Conservation (phyloP, 805 yeast genomes). For the Starmerella vaccinii region DNA sequence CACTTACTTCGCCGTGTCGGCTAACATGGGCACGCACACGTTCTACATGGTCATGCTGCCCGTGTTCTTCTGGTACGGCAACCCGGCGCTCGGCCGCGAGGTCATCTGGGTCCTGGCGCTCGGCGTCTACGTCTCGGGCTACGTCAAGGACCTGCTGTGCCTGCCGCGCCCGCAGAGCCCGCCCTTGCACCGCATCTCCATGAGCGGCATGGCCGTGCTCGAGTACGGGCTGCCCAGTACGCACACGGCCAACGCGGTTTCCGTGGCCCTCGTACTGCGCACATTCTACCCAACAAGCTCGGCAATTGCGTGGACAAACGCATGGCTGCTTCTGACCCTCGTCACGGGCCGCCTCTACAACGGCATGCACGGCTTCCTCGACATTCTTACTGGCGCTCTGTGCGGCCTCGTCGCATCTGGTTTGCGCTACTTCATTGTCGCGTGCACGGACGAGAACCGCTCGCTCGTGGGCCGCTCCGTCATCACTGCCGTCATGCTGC, state of each 20-base stretch:
- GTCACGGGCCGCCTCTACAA: conserved; percentile 79
- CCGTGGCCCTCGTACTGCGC: conserved; percentile 49
- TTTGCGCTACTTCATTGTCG: conserved; percentile 40
- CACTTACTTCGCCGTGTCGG: conserved; percentile 73
- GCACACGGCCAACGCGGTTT: conserved; percentile 90
- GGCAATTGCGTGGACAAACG: conserved; percentile 6
- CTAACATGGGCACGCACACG: conserved; percentile 85
- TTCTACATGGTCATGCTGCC: conserved; percentile 88
- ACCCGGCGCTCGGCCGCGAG: conserved; percentile 47
- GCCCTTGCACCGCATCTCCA: conserved; percentile 78
- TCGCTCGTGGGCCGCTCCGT: conserved; percentile 4
- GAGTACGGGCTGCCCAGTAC: conserved; percentile 94
- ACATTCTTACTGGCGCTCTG: conserved; percentile 52
- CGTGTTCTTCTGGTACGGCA: conserved; percentile 72
- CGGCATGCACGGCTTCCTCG: conserved; percentile 94
- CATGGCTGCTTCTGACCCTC: conserved; percentile 51
- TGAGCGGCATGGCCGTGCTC: conserved; percentile 80
- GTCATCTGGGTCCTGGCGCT: conserved; percentile 53
- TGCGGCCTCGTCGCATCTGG: conserved; percentile 47
- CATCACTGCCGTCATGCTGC: conserved; percentile 5
- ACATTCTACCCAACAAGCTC: conserved; percentile 7
- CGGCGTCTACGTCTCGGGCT: conserved; percentile 53
- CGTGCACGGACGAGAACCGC: neutral
- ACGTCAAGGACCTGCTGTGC: conserved; percentile 72
- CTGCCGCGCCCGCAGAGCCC: conserved; percentile 90